Base-by-base conservation (phyloP, 2,329 filamentous ascomycete species). In the Emericellopsis atlantica region DNA sequence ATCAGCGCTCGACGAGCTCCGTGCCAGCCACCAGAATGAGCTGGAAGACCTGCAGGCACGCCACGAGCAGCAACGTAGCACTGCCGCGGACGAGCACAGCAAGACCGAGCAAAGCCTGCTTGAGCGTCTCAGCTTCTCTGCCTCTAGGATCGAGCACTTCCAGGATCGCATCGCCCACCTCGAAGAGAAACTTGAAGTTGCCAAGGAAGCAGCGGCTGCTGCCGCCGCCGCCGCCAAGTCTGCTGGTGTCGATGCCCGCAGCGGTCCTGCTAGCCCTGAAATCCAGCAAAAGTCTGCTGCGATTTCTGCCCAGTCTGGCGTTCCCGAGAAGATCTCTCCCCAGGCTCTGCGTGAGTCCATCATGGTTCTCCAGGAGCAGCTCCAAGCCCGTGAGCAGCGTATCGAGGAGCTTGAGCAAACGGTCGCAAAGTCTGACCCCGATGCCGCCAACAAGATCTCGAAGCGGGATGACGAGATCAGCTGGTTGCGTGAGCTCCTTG, bases 311-410 rank as follows among this genome's bases (percentile, higher is more conserved):
- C 63, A 58, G 49, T 56, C 65, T 44, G 70, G 73, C 18, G 62
- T 79, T 4, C 84, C 86, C 0, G 87, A 92, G 58, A 94, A 84
- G 69, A 86, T 95, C 43, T 95, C 90, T 3, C 86, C 89, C 1
- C 90, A 96, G 61, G 92, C 92, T 6, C 74, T 98, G 26, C 83
- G 92, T 24, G 92, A 98, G 61, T 95, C 89, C 1, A 95, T 98
- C 55, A 80, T 94, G 62, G 92, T 95, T 15, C 70, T 98, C 22
- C 92, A 98, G 62, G 90, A 96, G 59, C 92, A 98, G 60, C 73
- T 98, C 6, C 92, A 96, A 59, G 87, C 92, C 51, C 88, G 92
- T 40, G 92, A 98, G 64, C 75, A 82, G 45, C 81, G 79, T 32
- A 94, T 96, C 49, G 92, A 98, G 57, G 77, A 82, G 46, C 79